A percentile compares a stretch with the other conserved stretches of the same genome.
Evolutionary conservation across 2,329 filamentous ascomycete species (phyloP).

Genomic region (Diaporthe batatas): DNA sequence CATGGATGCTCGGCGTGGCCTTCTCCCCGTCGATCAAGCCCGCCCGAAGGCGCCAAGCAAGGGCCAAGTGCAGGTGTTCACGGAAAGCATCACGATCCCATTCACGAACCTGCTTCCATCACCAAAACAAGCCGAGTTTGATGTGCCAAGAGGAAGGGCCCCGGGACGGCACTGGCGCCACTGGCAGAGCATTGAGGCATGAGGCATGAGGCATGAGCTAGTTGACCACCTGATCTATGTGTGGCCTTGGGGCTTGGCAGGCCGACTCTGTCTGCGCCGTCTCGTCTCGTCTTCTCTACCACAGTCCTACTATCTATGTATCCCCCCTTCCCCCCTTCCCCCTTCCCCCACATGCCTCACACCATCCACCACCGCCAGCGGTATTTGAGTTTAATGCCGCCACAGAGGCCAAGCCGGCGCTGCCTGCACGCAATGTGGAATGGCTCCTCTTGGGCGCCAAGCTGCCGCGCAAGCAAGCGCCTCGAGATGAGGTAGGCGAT

Average conservation of each 20-base stretch:
- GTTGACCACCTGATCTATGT: constrained; percentile 25
- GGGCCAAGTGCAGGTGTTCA: constrained; percentile 28
- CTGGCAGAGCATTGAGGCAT: constrained; percentile 12
- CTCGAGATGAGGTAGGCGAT: neutral
- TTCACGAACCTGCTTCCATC: constrained; percentile 17
- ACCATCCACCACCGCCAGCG: neutral
- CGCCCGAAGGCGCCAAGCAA: constrained; percentile 13
- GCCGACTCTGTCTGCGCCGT: neutral
- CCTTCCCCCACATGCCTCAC: neutral
- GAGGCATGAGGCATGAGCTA: constrained; percentile 13
- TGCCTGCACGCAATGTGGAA: neutral
- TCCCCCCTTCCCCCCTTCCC: neutral
- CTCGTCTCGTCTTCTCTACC: constrained; percentile 27
- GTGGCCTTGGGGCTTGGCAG: neutral
- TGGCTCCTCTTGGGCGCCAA: constrained; percentile 30
- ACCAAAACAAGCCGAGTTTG: constrained; percentile 31
- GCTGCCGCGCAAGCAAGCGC: constrained; percentile 21
- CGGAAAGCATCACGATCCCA: constrained; percentile 20
- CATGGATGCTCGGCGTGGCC: constrained; percentile 20
- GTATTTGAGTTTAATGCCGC: constrained; percentile 29
- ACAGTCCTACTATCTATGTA: no score
- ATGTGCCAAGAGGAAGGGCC: constrained; percentile 28
- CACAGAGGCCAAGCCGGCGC: constrained; percentile 11
- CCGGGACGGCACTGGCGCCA: constrained; percentile 29
- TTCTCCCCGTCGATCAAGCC: constrained; percentile 17